These are phyloP conservation scores for Lodderomyces pseudojiufengensis DNA, from an alignment of 1,139 yeast genomes.

Conservation along the genomic window DNA sequence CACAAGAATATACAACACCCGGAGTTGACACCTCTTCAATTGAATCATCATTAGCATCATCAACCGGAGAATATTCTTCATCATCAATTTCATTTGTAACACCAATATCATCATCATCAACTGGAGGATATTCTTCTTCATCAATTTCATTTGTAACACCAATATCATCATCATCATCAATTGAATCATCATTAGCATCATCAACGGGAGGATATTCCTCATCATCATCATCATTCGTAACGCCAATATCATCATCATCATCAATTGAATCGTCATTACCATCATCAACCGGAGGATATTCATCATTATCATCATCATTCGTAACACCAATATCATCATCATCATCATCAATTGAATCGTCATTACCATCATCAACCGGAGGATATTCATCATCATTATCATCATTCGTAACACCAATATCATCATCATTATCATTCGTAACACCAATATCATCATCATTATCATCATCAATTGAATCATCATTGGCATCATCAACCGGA, in stretches of 20 bases:
- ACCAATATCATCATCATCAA: slow-evolving; percentile 12
- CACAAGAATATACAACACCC: slow-evolving; percentile 1
- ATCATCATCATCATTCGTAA: slow-evolving; percentile 12
- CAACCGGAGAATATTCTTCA: slow-evolving; percentile 13
- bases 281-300: slow-evolving; percentile 7
- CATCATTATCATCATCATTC: not conserved
- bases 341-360: slow-evolving; percentile 2
- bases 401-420: slow-evolving; percentile 3
- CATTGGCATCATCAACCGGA: slow-evolving; percentile 1
- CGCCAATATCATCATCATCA: slow-evolving; percentile 1
- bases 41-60: slow-evolving; percentile 2
- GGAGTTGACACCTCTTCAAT: slow-evolving; percentile 12
- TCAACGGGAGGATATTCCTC: slow-evolving; percentile 12
- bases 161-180: slow-evolving; percentile 13
- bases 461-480: slow-evolving; percentile 4
- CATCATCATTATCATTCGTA: not conserved
- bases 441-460: slow-evolving; percentile 1
- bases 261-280: slow-evolving; percentile 8
- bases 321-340: not conserved
- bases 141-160: slow-evolving; percentile 11
- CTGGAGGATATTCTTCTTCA: slow-evolving; percentile 9
- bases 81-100: slow-evolving; percentile 9
- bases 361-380: slow-evolving; percentile 2
- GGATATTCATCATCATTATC: slow-evolving; percentile 1
- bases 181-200: slow-evolving; percentile 3